Evolutionary conservation across 1,284 basidiomycete genomes (phyloP), one percentile per base, ranked within the genome.

Genomic region (Marasmius oreades): DNA sequence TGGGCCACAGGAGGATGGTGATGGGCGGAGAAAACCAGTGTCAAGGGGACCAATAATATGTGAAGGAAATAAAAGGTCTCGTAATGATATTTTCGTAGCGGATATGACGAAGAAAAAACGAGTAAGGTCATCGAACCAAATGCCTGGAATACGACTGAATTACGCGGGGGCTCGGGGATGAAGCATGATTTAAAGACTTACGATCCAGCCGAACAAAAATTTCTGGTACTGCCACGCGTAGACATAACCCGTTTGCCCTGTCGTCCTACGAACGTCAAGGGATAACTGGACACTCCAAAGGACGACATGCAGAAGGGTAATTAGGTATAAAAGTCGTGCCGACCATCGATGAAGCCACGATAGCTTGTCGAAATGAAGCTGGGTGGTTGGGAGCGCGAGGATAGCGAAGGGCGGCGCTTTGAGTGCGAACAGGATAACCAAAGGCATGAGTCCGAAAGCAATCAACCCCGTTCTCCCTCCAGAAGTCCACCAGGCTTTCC

Each of bases 381-480:
- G 84, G 23, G 84, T 81, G 59, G 82, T 81, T 0, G 84, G 81
- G 23, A 88, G 75, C n/a, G 91, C 84, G 63, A 93, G 83, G 45
- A 93, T 65, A 51, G 91, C 92, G 64, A 93, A 88, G 0, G 93
- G 93, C 11, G 88, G 85, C 3, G 88, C 79, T 69, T 93, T 94
- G 68, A 94, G 79, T 2, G 87, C 91, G 57, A 93, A 80, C 10
- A 93, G 75, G 55, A 94, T 77, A 55, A 85, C 84, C 16, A 94
- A 77, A 0, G 92, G 92, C 28, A 91, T 77, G 28, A 94, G 77
- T 1, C 90, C 85, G 65, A 92, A 93, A 1, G 89, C 84, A 56
- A 93, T 86, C 58, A 89, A 76, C 1, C 92, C 92, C 8, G 85
- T 81, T 22, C 92, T 77, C 28, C 82, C 83, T 16, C 86, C 88